Evolutionary conservation across 139 green algal genomes (phyloP).

Genomic region (Chlorella vulgaris): DNA sequence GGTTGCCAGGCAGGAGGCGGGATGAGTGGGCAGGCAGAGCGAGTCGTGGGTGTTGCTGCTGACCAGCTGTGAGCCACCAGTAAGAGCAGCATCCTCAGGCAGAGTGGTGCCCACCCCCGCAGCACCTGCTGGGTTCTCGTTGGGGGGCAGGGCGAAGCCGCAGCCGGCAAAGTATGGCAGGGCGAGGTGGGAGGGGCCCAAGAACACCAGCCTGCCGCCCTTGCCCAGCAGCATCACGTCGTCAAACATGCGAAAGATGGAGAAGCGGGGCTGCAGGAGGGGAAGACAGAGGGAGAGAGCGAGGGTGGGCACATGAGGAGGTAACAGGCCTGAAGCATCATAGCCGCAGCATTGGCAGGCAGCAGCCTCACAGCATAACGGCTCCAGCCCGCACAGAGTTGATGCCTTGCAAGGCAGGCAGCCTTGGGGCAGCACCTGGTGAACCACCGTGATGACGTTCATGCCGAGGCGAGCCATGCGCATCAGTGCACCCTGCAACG

Average conservation of each 20-base stretch:
- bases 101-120: background rate
- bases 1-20: background rate
- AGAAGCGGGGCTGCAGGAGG: constrained; percentile 74
- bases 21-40: background rate
- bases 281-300: background rate
- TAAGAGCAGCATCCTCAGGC: too few species aligned
- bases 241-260: constrained; percentile 79
- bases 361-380: too few species aligned
- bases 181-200: constrained; percentile 53
- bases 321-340: too few species aligned
- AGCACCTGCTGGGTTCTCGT: constrained; percentile 66
- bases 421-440: background rate
- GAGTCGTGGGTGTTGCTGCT: background rate
- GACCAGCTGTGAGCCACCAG: too few species aligned
- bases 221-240: constrained; percentile 76
- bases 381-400: too few species aligned
- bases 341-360: too few species aligned
- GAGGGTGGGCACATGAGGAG: constrained; percentile 20
- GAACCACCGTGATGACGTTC: constrained; percentile 59
- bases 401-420: too few species aligned
- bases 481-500: constrained; percentile 22
- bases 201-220: constrained; percentile 61
- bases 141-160: constrained; percentile 62
- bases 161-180: constrained; percentile 61
- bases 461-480: constrained; percentile 71